Evolutionary conservation across 306 rosid genomes (phyloP), one percentile per base, ranked within the genome.

Genomic region (Vigna mungo): DNA sequence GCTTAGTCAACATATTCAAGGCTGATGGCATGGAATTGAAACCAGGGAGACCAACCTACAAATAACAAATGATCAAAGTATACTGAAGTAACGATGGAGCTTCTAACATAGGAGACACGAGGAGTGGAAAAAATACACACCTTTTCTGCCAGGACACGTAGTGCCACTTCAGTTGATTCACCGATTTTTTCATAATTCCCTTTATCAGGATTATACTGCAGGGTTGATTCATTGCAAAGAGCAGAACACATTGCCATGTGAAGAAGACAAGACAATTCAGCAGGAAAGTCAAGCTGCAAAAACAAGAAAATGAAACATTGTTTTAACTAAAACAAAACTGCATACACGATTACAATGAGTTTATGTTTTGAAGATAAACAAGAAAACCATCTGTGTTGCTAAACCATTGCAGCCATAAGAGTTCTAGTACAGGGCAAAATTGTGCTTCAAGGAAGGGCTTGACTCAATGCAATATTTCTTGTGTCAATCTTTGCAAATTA

Each of bases 151-250:
- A 95, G 86, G 78, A 90, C 98, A 37, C 98, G 97, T 59, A 95
- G 89, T 80, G 98, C 98, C 74, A 95, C 98, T 89, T 95, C 98
- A 69, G 98, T 95, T 58, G 98, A 95, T 90, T 95, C 98, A n/a
- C 98, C 98, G 87, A 95, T 95, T 82, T 92, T 95, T 89, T 95
- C 97, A 44, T 90, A 90, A 67, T 78, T 88, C 61, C 96, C 97
- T 88, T 90, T 90, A 75, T 92, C 92, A 68, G 93, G 97, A 85
- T 95, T 92, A 87, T 92, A 95, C 84, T 95, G 98, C 81, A 95
- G 84, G 80, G 82, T 81, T 71, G 96, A 95, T 80, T 92, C 98
- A 25, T 95, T 95, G 91, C 97, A 95, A 64, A 95, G 93, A 37
- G 97, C 96, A 46, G 98, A 95, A 74, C 95, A 88, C 96, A 92